These are phyloP conservation scores for Candida stauntonica DNA, from an alignment of 805 yeast genomes.

Conservation along the genomic window DNA sequence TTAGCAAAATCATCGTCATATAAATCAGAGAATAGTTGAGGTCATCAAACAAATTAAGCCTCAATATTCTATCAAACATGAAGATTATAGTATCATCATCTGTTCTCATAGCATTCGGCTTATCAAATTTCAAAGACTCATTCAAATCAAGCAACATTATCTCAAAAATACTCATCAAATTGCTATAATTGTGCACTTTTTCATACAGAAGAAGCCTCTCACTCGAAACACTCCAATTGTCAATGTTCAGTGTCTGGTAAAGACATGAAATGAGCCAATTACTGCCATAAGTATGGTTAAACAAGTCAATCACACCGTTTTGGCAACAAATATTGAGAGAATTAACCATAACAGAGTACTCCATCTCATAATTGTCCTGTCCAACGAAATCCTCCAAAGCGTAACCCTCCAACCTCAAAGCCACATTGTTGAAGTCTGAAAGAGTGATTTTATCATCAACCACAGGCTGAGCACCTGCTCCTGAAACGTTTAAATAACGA, in stretches of 20 bases:
- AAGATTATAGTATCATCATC: slow-evolving; percentile 9
- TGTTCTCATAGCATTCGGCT: slow-evolving; percentile 9
- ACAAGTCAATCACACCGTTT: slow-evolving; percentile 2
- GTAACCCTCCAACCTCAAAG: slow-evolving; percentile 7
- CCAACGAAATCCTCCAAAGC: neutral
- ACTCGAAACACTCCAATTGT: slow-evolving; percentile 8
- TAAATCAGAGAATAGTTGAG: slow-evolving; percentile 19
- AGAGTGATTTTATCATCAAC: slow-evolving; percentile 9
- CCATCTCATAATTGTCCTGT: slow-evolving; percentile 4
- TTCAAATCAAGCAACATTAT: slow-evolving; percentile 20
- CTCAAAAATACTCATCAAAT: slow-evolving; percentile 21
- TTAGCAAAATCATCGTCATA: slow-evolving; percentile 14
- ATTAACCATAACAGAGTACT: slow-evolving; percentile 6
- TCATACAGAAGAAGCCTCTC: slow-evolving; percentile 6
- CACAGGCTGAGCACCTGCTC: neutral
- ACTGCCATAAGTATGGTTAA: slow-evolving; percentile 8
- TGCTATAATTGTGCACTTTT: slow-evolving; percentile 15
- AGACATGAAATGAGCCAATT: slow-evolving; percentile 2
- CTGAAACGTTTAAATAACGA: neutral
- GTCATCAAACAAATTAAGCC: slow-evolving; percentile 21
- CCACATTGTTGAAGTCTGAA: slow-evolving; percentile 7
- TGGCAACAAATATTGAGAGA: slow-evolving; percentile 7
- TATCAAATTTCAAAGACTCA: slow-evolving; percentile 12
- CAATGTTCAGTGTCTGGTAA: slow-evolving; percentile 1
- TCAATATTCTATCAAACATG: slow-evolving; percentile 13